Percentiles rank a stretch among this genome's conserved stretches.
These are phyloP conservation scores for Podospora didyma DNA, from an alignment of 495 filamentous ascomycete species.

Conservation along the genomic window DNA sequence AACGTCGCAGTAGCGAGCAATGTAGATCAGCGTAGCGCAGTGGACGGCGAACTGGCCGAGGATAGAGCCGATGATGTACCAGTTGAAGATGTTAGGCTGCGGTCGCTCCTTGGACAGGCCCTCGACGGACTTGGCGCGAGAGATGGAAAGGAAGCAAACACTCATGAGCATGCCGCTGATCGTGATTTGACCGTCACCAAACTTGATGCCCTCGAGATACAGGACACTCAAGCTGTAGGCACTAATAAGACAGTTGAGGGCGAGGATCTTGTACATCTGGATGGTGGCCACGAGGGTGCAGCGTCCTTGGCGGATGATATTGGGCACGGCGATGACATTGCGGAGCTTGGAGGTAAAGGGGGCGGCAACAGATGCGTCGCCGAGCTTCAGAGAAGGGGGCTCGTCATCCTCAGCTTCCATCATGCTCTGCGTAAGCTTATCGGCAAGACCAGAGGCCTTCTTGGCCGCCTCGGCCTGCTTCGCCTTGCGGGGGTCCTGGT, in stretches of 20 bases:
- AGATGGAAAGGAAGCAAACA: slow-evolving; percentile 97
- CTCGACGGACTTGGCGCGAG: slow-evolving; percentile 91
- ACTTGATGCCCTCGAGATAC: slow-evolving; percentile 98
- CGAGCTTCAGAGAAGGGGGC: slow-evolving; percentile 93
- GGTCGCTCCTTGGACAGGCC: slow-evolving; percentile 93
- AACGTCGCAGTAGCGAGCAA: slow-evolving; percentile 80
- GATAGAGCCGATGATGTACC: slow-evolving; percentile 97
- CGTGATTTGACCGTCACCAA: slow-evolving; percentile 96
- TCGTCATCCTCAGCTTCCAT: slow-evolving; percentile 89
- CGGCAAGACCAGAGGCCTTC: slow-evolving; percentile 73
- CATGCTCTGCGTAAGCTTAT: slow-evolving; percentile 82
- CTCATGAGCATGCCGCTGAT: slow-evolving; percentile 99
- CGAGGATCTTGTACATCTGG: slow-evolving; percentile 99
- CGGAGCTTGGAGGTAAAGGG: slow-evolving; percentile 97
- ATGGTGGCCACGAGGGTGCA: slow-evolving; percentile 98
- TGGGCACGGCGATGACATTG: slow-evolving; percentile 94
- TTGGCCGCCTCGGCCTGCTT: slow-evolving; percentile 60
- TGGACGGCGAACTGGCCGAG: slow-evolving; percentile 97
- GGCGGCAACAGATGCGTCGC: slow-evolving; percentile 93
- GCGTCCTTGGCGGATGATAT: slow-evolving; percentile 95
- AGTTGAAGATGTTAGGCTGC: slow-evolving; percentile 98
- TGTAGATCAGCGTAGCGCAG: slow-evolving; percentile 89
- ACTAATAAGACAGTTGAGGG: slow-evolving; percentile 95
- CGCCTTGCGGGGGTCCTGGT: slow-evolving; percentile 51
- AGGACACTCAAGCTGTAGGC: slow-evolving; percentile 96